phyloP scores from a whole-genome alignment of 768 basidiomycete species.

The Tephrocybe sp. region DNA sequence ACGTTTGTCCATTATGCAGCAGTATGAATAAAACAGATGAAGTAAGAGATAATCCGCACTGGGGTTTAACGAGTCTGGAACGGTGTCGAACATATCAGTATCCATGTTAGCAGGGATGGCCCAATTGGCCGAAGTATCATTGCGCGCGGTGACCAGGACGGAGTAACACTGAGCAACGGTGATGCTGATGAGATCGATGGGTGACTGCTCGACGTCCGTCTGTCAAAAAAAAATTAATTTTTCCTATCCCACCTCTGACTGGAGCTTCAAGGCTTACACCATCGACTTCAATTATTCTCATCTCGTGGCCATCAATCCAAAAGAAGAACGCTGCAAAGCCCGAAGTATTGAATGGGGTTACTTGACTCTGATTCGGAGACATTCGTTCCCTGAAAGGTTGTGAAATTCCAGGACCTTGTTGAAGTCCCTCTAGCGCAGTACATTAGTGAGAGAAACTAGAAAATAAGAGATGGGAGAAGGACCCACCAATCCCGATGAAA shows the following conservation, averaged over 20 bases:
- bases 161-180: conserved; percentile 93
- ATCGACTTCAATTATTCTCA: conserved; percentile 82
- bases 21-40: too few relatives aligned
- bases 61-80: conserved; percentile 69
- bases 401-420: too few relatives aligned
- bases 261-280: conserved; percentile 61
- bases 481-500: too few relatives aligned
- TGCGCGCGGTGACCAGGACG: conserved; percentile 85
- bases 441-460: too few relatives aligned
- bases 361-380: too few relatives aligned
- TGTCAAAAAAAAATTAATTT: conserved; percentile 29
- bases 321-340: conserved; percentile 77
- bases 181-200: conserved; percentile 68
- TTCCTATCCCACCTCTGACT: too few relatives aligned
- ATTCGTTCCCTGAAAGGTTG: too few relatives aligned
- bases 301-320: conserved; percentile 87
- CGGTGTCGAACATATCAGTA: conserved; percentile 80
- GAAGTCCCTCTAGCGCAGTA: too few relatives aligned
- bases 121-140: conserved; percentile 84
- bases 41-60: conserved; percentile 44
- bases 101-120: conserved; percentile 91
- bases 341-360: conserved; percentile 85
- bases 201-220: conserved; percentile 75
- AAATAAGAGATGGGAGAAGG: too few relatives aligned
- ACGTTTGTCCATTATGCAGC: conserved; percentile 56